Evolutionary conservation across 176 grass and related monocot species (phyloP), one percentile per base, ranked within the genome.

Genomic region (Oryza brachyantha): DNA sequence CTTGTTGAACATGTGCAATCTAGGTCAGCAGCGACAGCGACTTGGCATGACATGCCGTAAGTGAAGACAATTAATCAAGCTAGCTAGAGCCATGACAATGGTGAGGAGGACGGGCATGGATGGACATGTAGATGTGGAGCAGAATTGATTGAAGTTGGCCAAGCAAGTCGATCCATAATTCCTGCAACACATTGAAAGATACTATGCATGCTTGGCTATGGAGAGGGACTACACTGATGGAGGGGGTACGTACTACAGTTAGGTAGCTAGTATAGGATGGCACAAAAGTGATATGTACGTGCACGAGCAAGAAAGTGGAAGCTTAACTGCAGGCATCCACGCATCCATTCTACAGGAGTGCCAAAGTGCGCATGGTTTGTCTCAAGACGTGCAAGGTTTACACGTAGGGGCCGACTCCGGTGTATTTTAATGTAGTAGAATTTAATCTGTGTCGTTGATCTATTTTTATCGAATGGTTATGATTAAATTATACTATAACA

Each of bases 21-120:
- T 67, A 2, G 1, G 68, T 83, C 68, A 73, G 80, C 74, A 79
- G 66, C 50, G 68, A 74, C 16, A 60, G 67, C 22, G 80, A 83
- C 60, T 26, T 66, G 36, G 36, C 68, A 24, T 72, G 74, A 31
- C 14, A 41, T 40, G 59, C 67, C 58, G 13, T 31, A 12, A 13
- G 27, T 8, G 29, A 77, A 13, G 59, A 64, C 59, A 34, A 27
- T 5, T 21, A 9, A 8, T n/a, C n/a, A n/a, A n/a, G n/a, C n/a
- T n/a, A 67, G 63, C 27, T 57, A 79, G 50, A 55, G 50, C 50
- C 9, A 68, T 25, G 40, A 57, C 25, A 17, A 72, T 52, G 13
- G 41, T 24, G 57, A 10, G 32, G 75, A 73, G 38, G 41, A 78
- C 34, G 32, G 72, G 35, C 36, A 26, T 59, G 13, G 5, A 35